Conservation (phyloP, 2,329 filamentous ascomycete species). For the Microdochium nivale region DNA sequence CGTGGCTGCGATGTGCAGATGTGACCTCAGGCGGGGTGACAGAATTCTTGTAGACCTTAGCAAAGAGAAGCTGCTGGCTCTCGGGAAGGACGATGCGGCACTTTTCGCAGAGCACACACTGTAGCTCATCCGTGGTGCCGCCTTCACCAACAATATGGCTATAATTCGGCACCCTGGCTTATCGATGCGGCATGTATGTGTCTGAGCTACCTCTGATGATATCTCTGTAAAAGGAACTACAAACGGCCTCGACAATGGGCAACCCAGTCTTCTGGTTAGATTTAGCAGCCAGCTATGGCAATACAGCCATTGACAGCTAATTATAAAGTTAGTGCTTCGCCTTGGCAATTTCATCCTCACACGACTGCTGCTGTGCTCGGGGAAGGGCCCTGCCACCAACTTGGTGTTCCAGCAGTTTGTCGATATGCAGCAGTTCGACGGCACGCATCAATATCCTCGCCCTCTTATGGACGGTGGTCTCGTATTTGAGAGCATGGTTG, state of each 20-base stretch:
- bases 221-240: not conserved
- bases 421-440: not conserved
- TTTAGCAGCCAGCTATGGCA: not conserved
- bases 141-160: not conserved
- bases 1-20: not conserved
- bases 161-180: not conserved
- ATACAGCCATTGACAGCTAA: not conserved
- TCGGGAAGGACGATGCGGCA: not conserved
- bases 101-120: not conserved
- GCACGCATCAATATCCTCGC: not conserved
- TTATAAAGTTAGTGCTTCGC: too few relatives aligned
- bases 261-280: not conserved
- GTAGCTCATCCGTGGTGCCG: not conserved
- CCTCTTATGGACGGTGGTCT: not conserved
- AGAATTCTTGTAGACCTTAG: not conserved
- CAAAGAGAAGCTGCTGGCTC: not conserved
- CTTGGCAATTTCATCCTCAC: not conserved
- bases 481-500: not conserved
- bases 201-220: not conserved
- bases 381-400: not conserved
- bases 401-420: not conserved
- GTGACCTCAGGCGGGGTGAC: not conserved
- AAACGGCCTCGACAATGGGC: not conserved
- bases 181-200: not conserved
- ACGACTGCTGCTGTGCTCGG: not conserved